Base-by-base conservation (phyloP, 1,139 yeast genomes). In the Protomyces arabidopsidicola region DNA sequence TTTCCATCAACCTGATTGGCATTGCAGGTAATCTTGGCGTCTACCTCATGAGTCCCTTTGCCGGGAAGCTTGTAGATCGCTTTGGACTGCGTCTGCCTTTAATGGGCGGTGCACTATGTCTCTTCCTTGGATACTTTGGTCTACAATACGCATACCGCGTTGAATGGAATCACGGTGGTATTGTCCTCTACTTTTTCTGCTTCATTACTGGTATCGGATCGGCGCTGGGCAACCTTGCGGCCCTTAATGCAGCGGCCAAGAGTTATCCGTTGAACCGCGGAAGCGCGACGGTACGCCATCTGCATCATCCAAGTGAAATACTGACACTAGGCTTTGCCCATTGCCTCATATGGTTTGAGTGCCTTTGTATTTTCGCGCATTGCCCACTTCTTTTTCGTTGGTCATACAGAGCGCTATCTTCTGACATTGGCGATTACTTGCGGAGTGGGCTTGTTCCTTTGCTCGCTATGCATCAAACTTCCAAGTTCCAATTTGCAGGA, bases 21-120 rank as follows among this genome's bases (percentile, higher is more conserved):
- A 77, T 84, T 69, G 74, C 80, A 36, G 89, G 88, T 2, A 82
- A 84, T 42, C 72, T 84, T 48, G 87, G 88, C 1, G 80, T 82
- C 65, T 84, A 87, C 6, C 65, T 82, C 6, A 84, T 87, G 0
- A 88, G 89, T 0, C 70, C 73, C 12, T 76, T 84, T 12, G 86
- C 85, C n/a, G 89, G 85, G 69, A 74, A 73, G 53, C 27, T 71
- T 69, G 63, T 63, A 53, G 56, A 68, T 69, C 54, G 72, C 70
- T 62, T 67, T 65, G 42, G 60, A 65, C 62, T 45, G 36, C 55
- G 64, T 5, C 35, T 60, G 10, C 52, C 63, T 5, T 27, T 55
- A 18, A 27, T 38, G 57, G 48, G 53, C 39, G 62, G 42, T 42
- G 59, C 59, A 14, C 20, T 24, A 42, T 18, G 45, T n/a, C 38